Conservation (phyloP, 1,139 yeast genomes). For the Yamadazyma sp. region DNA sequence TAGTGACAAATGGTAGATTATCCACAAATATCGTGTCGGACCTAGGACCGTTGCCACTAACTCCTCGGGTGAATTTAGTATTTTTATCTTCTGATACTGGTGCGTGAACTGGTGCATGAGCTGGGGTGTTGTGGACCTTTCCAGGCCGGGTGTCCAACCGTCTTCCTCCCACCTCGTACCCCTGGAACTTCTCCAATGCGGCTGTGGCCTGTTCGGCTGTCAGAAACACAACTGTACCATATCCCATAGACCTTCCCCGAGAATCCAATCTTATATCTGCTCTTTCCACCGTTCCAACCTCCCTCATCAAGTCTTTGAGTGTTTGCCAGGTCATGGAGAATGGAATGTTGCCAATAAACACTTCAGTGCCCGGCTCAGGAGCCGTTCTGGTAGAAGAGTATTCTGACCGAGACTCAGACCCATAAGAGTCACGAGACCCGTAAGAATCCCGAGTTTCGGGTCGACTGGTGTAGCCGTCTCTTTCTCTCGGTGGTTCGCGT, state of each 20-base stretch:
- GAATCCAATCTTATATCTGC: conserved; percentile 75
- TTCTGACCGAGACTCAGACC: conserved; percentile 16
- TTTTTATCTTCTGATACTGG: conserved; percentile 24
- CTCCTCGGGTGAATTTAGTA: conserved; percentile 63
- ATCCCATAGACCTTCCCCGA: conserved; percentile 81
- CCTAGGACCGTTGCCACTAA: conserved; percentile 62
- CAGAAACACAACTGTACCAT: conserved; percentile 71
- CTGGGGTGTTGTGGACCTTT: conserved; percentile 4
- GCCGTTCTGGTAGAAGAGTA: conserved; percentile 11
- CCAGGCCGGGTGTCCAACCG: conserved; percentile 71
- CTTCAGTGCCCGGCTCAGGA: conserved; percentile 57
- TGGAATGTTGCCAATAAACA: conserved; percentile 82
- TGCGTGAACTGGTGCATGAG: conserved; percentile 4
- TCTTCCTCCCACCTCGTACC: conserved; percentile 71
- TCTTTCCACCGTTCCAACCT: conserved; percentile 65
- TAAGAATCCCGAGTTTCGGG: neutral
- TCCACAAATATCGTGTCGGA: conserved; percentile 66
- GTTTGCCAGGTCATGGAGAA: conserved; percentile 82
- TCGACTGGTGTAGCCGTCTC: conserved; percentile 3
- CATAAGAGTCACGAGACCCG: neutral
- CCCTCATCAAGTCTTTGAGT: conserved; percentile 78
- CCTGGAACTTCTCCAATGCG: conserved; percentile 64
- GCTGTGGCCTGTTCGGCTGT: conserved; percentile 59
- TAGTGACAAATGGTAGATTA: conserved; percentile 87
- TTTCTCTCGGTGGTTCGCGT: neutral